A percentile compares a stretch with the other conserved stretches of the same genome.
Conservation (phyloP, 805 yeast species). For the Teunomyces lycoperdinae region DNA sequence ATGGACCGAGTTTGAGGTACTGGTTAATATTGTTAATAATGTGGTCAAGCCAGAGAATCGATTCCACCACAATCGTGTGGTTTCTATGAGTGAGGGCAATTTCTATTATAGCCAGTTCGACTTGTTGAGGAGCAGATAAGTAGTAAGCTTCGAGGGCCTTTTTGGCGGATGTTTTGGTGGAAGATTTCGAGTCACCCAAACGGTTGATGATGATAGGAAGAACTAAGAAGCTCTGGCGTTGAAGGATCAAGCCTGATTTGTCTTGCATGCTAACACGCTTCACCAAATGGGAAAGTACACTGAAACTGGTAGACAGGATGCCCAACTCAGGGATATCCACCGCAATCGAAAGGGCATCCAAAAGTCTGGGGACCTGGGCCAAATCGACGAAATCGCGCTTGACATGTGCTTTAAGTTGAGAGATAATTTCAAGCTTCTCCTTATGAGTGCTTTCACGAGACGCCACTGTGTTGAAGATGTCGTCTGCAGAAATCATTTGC, state of each 20-base stretch:
- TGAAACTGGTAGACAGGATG: slow-evolving; percentile 43
- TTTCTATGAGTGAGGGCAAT: slow-evolving; percentile 42
- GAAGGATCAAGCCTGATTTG: slow-evolving; percentile 34
- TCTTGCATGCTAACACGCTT: slow-evolving; percentile 61
- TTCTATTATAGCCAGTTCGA: slow-evolving; percentile 44
- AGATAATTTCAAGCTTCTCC: slow-evolving; percentile 19
- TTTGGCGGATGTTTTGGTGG: slow-evolving; percentile 43
- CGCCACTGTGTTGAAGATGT: slow-evolving; percentile 17
- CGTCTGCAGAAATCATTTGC: slow-evolving; percentile 12
- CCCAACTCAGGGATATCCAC: slow-evolving; percentile 36
- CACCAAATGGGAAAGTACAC: slow-evolving; percentile 53
- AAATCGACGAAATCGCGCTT: slow-evolving; percentile 54
- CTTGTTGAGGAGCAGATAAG: slow-evolving; percentile 48
- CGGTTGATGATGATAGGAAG: slow-evolving; percentile 52
- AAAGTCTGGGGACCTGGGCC: slow-evolving; percentile 46
- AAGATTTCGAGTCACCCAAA: slow-evolving; percentile 40
- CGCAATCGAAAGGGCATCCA: slow-evolving; percentile 48
- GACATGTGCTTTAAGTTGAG: slow-evolving; percentile 49
- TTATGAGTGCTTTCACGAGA: slow-evolving; percentile 10
- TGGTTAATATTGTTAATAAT: slow-evolving; percentile 34
- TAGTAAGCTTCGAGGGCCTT: slow-evolving; percentile 54
- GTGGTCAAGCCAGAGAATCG: slow-evolving; percentile 44
- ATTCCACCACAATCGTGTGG: slow-evolving; percentile 38
- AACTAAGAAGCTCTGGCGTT: slow-evolving; percentile 40
- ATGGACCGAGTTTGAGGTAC: slow-evolving; percentile 28